Base-by-base conservation (phyloP, 805 yeast genomes). In the Candida ponderosae region DNA sequence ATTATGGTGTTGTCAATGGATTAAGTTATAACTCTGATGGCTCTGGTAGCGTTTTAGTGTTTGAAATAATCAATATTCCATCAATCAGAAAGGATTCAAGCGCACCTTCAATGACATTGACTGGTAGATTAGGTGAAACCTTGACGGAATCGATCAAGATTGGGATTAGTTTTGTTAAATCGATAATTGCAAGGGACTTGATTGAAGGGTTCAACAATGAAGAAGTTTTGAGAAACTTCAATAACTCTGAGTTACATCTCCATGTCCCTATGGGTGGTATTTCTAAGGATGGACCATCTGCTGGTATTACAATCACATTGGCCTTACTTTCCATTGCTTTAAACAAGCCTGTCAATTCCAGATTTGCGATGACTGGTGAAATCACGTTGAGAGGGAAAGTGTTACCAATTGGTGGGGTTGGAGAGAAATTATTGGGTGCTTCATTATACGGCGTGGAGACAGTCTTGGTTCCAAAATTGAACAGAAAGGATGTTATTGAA, bases 21-120 rank as follows among this genome's bases (percentile, higher is more conserved):
- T 63, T 88, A 41, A 85, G 95, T 2, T 88, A 87, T 57, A 86
- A 83, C 62, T 76, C 87, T 3, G 84, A 81, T 48, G 96, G 96
- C 1, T 76, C 82, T 5, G 96, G 96, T 0, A 80, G 90, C 1
- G 76, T 84, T 2, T 63, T 88, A 36, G 74, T 80, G 14, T 83
- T 88, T 55, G 96, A 88, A 54, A 76, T 87, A 48, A 74, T 84
- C 29, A 76, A 80, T 14, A 73, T 81, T 44, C 81, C 81, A 15
- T 48, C 59, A 6, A 53, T 11, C 1, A 46, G 53, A 6, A 66
- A 67, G 23, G 54, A 53, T 18, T 43, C 44, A 53, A 59, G 19
- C 40, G 57, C 47, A 43, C 70, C 47, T 48, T 64, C 39, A 11
- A 63, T 85, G 35, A 72, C 68, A 33, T 74, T 84, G 63, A 87